Base-by-base conservation (phyloP, 208 protist species). In the Crithidia acanthocephali region DNA sequence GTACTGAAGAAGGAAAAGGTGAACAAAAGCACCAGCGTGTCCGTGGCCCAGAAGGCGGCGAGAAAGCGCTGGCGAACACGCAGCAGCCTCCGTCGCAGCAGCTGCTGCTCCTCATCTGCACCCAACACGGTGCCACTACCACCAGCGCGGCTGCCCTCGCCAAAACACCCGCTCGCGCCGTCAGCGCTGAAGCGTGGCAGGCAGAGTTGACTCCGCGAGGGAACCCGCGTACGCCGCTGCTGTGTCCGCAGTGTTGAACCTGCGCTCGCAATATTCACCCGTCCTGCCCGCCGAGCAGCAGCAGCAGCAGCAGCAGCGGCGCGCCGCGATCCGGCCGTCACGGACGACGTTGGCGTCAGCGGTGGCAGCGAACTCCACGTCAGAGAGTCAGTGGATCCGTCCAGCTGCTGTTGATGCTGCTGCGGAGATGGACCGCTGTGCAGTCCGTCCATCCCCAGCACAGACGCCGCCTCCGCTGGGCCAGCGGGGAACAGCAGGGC, bases 1-100 rank as follows among this genome's bases (percentile, higher is more conserved):
- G 32, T 50, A 18, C 58, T 58, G 25, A 73, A 79, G 11, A 73
- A 10, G 1, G 33, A 40, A 20, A 68, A 55, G 2, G 59, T 64
- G 1, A 68, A 1, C 4, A 57, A 8, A 9, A 64, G 25, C n/a
- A 67, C 40, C 15, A 40, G 42, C 13, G 40, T 3, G 48, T 77
- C 58, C 10, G 56, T 53, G 45, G 59, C 3, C 72, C 72, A 77
- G 10, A 67, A 62, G 20, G 72, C 45, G 2, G 50, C 28, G 20
- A 69, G 53, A 28, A 70, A 65, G 1, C 37, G 60, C 42, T 68
- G 64, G 0, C 52, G 58, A 20, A 50, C 22, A 57, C 42, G 58
- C 58, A 59, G 50, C 47, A 50, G 28, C 13, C 35, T 8, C 8
- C 50, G 59, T 18, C 57, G 48, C 40, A 35, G 59, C n/a, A 65